phyloP scores from a whole-genome alignment of 2,329 filamentous ascomycete genomes.

The Fusarium zealandicum region DNA sequence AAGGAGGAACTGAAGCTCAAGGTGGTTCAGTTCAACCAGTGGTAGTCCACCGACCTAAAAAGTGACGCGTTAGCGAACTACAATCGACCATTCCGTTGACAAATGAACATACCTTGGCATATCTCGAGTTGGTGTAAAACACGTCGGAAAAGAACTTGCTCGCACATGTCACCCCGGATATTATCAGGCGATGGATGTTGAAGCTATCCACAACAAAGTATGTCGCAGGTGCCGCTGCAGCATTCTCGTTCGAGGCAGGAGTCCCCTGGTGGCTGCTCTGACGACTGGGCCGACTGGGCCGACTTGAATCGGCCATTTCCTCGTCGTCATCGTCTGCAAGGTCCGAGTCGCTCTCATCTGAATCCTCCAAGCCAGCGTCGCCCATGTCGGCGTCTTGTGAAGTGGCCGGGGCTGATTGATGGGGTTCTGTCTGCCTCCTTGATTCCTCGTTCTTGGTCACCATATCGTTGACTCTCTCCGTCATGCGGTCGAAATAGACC shows the following conservation, averaged over 20 bases:
- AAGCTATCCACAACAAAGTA: constrained; percentile 97
- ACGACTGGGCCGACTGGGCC: constrained; percentile 33
- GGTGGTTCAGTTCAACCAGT: constrained; percentile 89
- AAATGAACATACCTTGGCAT: constrained; percentile 80
- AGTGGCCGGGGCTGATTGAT: constrained; percentile 14
- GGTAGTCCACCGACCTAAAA: constrained; percentile 89
- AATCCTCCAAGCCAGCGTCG: constrained; percentile 38
- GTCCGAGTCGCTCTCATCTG: constrained; percentile 58
- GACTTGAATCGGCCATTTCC: constrained; percentile 45
- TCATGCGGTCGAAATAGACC: constrained; percentile 99
- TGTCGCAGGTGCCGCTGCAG: constrained; percentile 51
- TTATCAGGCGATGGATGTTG: constrained; percentile 96
- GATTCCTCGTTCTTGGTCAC: constrained; percentile 72
- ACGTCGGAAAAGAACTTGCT: constrained; percentile 99
- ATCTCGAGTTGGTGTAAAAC: constrained; percentile 98
- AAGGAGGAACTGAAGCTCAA: constrained; percentile 93
- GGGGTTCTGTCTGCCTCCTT: constrained; percentile 43
- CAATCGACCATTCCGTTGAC: background rate
- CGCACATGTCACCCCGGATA: constrained; percentile 95
- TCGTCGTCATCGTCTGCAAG: constrained; percentile 57
- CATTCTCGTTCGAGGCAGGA: constrained; percentile 35
- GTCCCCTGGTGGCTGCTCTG: constrained; percentile 35
- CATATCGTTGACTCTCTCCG: constrained; percentile 87
- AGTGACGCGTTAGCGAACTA: constrained; percentile 18
- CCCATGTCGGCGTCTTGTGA: constrained; percentile 45